Evolutionary conservation across 1,284 basidiomycete genomes (phyloP).

Genomic region (Blastosporella zonata): DNA sequence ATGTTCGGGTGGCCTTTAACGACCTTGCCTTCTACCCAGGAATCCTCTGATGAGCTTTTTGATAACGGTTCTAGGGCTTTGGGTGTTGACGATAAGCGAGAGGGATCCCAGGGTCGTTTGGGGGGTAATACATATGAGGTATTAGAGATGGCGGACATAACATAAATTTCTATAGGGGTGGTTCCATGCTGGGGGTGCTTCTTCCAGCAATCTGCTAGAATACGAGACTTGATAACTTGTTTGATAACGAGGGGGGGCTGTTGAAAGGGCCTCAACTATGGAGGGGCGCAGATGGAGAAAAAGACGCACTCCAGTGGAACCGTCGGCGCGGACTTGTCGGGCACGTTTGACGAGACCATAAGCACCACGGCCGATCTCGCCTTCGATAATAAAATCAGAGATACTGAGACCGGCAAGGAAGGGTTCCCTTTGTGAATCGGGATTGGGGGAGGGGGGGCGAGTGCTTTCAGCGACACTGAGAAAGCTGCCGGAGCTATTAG

Average conservation of each 20-base stretch:
- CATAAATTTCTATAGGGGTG: conserved; percentile 98
- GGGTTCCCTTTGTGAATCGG: conserved; percentile 43
- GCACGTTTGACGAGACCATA: conserved; percentile 95
- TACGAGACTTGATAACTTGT: conserved; percentile 97
- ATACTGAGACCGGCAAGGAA: conserved; percentile 65
- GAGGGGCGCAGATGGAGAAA: conserved; percentile 16
- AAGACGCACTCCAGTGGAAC: conserved; percentile 74
- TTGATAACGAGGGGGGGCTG: conserved; percentile 88
- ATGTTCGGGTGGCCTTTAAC: conserved; percentile 89
- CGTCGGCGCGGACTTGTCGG: conserved; percentile 73
- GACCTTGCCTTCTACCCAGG: conserved; percentile 67
- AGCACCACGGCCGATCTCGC: conserved; percentile 92
- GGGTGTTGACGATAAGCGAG: conserved; percentile 34
- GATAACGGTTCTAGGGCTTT: conserved; percentile 17
- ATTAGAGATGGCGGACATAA: conserved; percentile 87
- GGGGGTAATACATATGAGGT: conserved; percentile 72
- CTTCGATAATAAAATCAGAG: conserved; percentile 77
- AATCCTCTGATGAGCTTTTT: conserved; percentile 26
- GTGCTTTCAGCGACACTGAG: conserved; percentile 59
- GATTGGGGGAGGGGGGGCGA: conserved; percentile 56
- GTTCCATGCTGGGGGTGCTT: conserved; percentile 93
- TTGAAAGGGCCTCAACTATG: conserved; percentile 15
- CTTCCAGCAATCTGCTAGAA: conserved; percentile 99
- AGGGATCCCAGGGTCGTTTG: conserved; percentile 78
- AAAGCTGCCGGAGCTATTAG: conserved; percentile 57